Evolutionary conservation across 352 stramenopile genomes (phyloP), one percentile per base, ranked within the genome.

Genomic region (Peronospora tabacina): DNA sequence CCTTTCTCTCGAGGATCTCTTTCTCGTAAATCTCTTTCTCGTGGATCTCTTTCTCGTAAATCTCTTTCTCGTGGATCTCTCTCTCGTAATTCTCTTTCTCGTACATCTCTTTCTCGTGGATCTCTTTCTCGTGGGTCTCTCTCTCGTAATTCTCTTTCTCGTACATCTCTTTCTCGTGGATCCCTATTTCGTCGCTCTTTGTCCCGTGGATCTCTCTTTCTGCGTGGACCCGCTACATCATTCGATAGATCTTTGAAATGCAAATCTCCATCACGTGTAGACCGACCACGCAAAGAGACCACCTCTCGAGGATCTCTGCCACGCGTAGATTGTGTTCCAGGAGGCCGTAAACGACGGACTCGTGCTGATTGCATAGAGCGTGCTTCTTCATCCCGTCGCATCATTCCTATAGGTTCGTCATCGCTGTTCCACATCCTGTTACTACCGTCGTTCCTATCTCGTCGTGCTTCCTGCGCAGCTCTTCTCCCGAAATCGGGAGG

Each of bases 351-450:
- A 13, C 52, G 61, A 1, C 37, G 46, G n/a, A 51, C 56, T 8
- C 52, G 61, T 15, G 50, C 46, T 44, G 54, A 47, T 6, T 55
- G 10, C 28, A 52, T 29, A 8, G 20, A 24, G 16, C 44, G 47
- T 6, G 20, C 34, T 35, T 20, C 38, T 41, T 26, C 44, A 44
- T 56, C 45, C 5, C 38, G 50, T 28, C 28, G 32, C 16, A 52
- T 10, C 7, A 44, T 19, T 0, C 38, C 50, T 20, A 43, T 48
- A 3, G 36, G 45, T 4, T 55, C 42, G 2, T 51, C 50, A n/a
- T 52, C 46, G 35, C 55, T 46, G 15, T 65, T 65, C 61, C 55
- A 66, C 20, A 46, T 69, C 37, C 38, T 62, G 29, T 58, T 61
- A 26, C 22, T 26, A 26, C 3, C 22, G 4, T 26, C 22, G 22